These are phyloP conservation scores for Venturia oleaginea DNA, from an alignment of 2,329 filamentous ascomycete genomes.

Conservation along the genomic window DNA sequence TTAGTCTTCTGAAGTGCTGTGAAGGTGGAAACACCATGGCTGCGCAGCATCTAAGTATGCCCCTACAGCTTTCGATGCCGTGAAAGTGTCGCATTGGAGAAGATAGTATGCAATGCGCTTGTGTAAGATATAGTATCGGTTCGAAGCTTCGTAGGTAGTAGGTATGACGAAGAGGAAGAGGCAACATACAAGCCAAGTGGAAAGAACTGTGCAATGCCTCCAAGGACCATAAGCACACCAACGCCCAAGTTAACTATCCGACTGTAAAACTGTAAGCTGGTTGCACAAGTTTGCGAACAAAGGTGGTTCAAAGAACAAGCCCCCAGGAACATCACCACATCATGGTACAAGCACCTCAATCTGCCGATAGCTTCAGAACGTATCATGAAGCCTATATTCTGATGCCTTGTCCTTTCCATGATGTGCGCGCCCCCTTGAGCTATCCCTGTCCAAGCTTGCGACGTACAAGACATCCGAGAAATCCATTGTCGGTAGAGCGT, in stretches of 20 bases:
- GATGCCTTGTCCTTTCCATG: background rate
- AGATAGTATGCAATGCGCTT: background rate
- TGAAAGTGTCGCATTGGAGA: background rate
- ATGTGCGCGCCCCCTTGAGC: constrained; percentile 4
- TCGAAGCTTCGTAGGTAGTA: background rate
- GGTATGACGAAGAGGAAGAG: background rate
- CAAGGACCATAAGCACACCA: constrained; percentile 77
- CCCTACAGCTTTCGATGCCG: background rate
- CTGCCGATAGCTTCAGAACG: background rate
- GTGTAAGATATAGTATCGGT: background rate
- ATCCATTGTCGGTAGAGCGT: constrained; percentile 56
- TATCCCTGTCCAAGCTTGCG: constrained; percentile 13
- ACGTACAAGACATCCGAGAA: constrained; percentile 87
- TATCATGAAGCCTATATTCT: background rate
- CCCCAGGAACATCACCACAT: background rate
- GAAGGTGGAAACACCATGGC: background rate
- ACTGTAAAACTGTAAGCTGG: constrained; percentile 39
- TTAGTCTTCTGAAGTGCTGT: background rate
- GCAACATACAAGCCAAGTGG: constrained; percentile 30
- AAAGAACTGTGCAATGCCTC: constrained; percentile 69
- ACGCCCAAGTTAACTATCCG: constrained; percentile 90
- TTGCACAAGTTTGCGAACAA: background rate
- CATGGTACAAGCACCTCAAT: background rate
- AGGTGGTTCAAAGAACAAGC: background rate
- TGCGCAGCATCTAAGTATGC: background rate